A percentile compares a stretch with the other conserved stretches of the same genome.
phyloP scores from a whole-genome alignment of 495 filamentous ascomycete genomes.

The Achaetomiella virescens region DNA sequence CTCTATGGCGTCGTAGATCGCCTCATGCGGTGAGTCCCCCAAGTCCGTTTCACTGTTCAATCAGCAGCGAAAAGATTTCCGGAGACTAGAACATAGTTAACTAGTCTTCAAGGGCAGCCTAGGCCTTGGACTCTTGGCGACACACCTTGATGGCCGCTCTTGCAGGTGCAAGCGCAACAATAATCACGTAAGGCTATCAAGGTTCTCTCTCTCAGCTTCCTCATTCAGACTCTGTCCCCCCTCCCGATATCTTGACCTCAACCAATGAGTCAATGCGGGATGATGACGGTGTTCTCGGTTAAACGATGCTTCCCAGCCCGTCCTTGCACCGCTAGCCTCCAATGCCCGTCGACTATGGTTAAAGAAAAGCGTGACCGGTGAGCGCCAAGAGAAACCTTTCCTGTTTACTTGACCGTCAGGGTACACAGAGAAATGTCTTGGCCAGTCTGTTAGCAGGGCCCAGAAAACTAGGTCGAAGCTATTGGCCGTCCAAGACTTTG shows the following conservation, averaged over 20 bases:
- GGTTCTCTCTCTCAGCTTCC: background rate
- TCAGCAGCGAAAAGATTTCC: too few species aligned
- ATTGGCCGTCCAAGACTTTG: too few species aligned
- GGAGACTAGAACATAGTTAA: too few species aligned
- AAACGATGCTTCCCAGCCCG: background rate
- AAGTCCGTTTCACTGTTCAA: too few species aligned
- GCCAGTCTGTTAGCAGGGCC: background rate
- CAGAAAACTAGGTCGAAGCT: background rate
- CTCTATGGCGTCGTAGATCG: too few species aligned
- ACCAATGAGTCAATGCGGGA: background rate
- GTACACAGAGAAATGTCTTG: background rate
- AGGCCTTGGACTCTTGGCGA: background rate
- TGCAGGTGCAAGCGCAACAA: background rate
- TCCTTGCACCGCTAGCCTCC: background rate
- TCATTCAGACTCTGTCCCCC: background rate
- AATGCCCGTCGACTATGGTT: background rate
- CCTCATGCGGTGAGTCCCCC: too few species aligned
- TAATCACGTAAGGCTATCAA: conserved; percentile 1
- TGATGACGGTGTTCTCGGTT: background rate
- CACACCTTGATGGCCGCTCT: conserved; percentile 1
- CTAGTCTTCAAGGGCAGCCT: too few species aligned
- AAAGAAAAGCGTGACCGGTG: background rate
- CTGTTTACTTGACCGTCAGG: background rate
- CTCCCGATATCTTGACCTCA: background rate
- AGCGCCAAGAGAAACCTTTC: background rate